These are phyloP conservation scores for Andrographis paniculata DNA, from an alignment of 305 asterid genomes.

Conservation along the genomic window DNA sequence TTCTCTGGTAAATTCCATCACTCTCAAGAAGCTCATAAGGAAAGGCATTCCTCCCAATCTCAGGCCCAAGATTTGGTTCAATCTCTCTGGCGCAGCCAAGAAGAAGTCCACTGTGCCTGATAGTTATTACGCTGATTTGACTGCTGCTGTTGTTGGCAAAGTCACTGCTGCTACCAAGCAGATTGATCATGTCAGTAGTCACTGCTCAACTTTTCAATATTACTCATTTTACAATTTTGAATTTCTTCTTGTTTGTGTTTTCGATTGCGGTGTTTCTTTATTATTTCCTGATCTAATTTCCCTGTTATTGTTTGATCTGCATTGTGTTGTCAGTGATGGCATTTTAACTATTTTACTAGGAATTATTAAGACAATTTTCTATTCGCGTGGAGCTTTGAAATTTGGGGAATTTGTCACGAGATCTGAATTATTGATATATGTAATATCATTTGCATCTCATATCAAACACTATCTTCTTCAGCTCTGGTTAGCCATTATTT, in stretches of 20 bases:
- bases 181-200: conserved; percentile 77
- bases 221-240: neutral
- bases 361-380: no score
- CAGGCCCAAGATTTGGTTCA: conserved; percentile 92
- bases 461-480: no score
- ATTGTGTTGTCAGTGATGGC: conserved; percentile 1
- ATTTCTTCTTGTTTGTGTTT: neutral
- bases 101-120: conserved; percentile 94
- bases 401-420: no score
- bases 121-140: conserved; percentile 73
- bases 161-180: conserved; percentile 87
- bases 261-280: no score
- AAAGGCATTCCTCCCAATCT: conserved; percentile 81
- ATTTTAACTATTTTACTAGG: no score
- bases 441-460: no score
- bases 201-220: conserved; percentile 1
- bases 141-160: conserved; percentile 54
- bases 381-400: no score
- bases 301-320: no score
- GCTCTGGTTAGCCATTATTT: no score
- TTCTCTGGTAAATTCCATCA: conserved; percentile 62
- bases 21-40: conserved; percentile 79
- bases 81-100: conserved; percentile 90
- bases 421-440: no score
- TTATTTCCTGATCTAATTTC: no score